These are phyloP conservation scores for Rosa rugosa DNA, from an alignment of 306 rosid genomes.

Conservation along the genomic window DNA sequence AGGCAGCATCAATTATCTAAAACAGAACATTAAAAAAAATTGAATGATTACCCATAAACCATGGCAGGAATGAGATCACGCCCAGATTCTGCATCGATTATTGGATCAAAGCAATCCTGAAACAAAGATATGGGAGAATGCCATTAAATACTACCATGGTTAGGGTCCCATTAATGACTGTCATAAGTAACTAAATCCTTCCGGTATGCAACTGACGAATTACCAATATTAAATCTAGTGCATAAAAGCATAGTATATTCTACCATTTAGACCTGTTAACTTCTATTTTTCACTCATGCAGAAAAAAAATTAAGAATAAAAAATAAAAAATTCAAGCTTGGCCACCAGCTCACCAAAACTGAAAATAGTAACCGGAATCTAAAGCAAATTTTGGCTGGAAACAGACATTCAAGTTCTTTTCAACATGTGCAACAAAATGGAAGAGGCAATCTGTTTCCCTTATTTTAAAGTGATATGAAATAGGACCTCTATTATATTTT, in stretches of 20 bases:
- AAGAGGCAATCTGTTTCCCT: neutral
- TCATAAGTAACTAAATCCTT: neutral
- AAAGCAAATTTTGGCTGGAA: neutral
- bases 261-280: neutral
- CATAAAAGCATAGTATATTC: neutral
- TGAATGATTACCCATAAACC: slow-evolving; percentile 80
- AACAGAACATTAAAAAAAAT: neutral
- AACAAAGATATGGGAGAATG: slow-evolving; percentile 18
- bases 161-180: neutral
- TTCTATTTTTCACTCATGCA: neutral
- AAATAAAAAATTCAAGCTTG: neutral
- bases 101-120: slow-evolving; percentile 96
- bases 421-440: neutral
- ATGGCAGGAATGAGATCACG: slow-evolving; percentile 96
- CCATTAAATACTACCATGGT: slow-evolving; percentile 13
- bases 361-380: neutral
- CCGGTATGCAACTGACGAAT: neutral
- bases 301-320: neutral
- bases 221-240: neutral
- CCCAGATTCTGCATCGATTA: slow-evolving; percentile 73
- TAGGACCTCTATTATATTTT: neutral
- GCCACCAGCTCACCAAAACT: neutral
- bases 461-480: neutral
- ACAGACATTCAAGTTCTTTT: neutral
- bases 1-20: slow-evolving; percentile 8